These are phyloP conservation scores for Boletales sp. DNA, from an alignment of 768 basidiomycete genomes.

Conservation along the genomic window DNA sequence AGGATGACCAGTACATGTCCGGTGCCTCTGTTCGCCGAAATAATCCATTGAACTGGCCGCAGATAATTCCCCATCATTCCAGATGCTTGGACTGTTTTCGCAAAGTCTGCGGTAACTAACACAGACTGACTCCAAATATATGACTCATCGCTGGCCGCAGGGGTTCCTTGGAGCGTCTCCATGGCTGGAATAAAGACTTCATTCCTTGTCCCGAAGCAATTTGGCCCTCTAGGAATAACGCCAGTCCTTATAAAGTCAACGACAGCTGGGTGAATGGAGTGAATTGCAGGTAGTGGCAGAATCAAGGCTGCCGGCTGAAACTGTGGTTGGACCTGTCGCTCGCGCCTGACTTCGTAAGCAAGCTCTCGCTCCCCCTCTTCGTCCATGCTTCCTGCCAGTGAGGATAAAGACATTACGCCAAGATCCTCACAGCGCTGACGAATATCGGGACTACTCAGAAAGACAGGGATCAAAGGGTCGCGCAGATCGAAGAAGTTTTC, in stretches of 20 bases:
- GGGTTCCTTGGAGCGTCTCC: neutral
- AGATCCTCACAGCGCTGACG: neutral
- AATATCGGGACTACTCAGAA: neutral
- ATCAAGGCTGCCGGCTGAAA: neutral
- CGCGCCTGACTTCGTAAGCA: neutral
- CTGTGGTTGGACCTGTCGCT: neutral
- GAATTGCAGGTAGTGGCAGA: neutral
- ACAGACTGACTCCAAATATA: neutral
- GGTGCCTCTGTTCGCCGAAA: neutral
- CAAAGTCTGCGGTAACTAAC: neutral
- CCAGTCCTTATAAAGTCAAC: neutral
- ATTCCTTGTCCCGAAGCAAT: neutral
- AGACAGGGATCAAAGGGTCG: neutral
- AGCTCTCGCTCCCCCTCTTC: too few relatives aligned
- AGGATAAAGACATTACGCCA: too few relatives aligned
- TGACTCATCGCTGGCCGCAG: neutral
- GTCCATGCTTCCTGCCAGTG: too few relatives aligned
- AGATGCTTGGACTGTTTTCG: neutral
- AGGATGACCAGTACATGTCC: neutral
- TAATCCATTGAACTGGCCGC: too few relatives aligned
- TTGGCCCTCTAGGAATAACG: neutral
- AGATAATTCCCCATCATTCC: neutral
- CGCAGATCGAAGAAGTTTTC: neutral
- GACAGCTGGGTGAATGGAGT: neutral
- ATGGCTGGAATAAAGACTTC: neutral